A percentile compares a stretch with the other conserved stretches of the same genome.
These are phyloP conservation scores for Podospora anserina DNA, from an alignment of 495 filamentous ascomycete genomes.

Conservation along the genomic window DNA sequence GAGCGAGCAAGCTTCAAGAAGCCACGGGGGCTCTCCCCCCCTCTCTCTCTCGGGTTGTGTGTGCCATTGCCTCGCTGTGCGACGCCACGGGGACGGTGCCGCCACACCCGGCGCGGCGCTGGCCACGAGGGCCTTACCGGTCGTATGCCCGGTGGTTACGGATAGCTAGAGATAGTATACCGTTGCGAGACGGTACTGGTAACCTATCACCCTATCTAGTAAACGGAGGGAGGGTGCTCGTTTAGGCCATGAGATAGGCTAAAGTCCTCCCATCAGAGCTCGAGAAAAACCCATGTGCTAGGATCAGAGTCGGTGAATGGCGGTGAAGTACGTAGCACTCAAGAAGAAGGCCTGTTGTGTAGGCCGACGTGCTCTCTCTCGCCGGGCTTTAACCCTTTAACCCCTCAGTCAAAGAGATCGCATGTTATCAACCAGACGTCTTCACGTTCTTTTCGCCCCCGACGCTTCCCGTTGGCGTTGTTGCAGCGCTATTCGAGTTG, in stretches of 20 bases:
- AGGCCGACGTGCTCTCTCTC: background rate
- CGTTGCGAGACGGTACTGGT: background rate
- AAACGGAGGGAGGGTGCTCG: background rate
- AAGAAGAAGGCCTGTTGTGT: background rate
- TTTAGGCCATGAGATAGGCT: background rate
- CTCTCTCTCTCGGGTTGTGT: background rate
- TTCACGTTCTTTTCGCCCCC: constrained; percentile 11
- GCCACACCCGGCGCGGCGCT: constrained; percentile 10
- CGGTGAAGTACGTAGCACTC: constrained; percentile 1
- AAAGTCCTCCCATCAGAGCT: background rate
- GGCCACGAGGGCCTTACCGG: background rate
- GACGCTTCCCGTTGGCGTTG: constrained; percentile 12
- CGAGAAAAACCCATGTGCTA: background rate
- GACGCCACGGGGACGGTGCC: constrained; percentile 5
- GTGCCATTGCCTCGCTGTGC: background rate
- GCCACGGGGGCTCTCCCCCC: background rate
- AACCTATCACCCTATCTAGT: background rate
- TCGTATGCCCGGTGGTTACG: background rate
- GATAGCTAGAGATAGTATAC: background rate
- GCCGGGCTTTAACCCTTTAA: background rate
- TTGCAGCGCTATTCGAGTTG: constrained; percentile 6
- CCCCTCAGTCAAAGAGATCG: background rate
- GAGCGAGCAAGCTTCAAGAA: background rate
- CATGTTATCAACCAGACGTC: background rate
- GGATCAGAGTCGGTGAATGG: constrained; percentile 8